A percentile compares a stretch with the other conserved stretches of the same genome.
phyloP scores from a whole-genome alignment of 345 rosid genomes.

The Citrus sinensis region DNA sequence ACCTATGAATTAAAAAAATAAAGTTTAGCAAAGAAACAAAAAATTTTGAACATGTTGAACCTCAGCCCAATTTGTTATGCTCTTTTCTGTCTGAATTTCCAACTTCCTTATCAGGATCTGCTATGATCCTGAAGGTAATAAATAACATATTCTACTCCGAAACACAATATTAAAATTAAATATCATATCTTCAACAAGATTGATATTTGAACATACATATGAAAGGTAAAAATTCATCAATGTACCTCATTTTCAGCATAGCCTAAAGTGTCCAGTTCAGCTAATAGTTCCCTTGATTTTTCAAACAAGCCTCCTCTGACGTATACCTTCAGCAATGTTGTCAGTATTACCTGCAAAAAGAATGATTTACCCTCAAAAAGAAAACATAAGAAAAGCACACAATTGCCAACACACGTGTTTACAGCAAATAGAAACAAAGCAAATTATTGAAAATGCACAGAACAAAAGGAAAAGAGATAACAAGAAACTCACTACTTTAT shows the following conservation, averaged over 20 bases:
- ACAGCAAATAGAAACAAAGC: neutral
- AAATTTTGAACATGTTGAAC: neutral
- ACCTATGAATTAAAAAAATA: neutral
- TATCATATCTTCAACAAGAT: neutral
- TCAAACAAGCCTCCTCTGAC: slow-evolving; percentile 88
- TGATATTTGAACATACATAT: slow-evolving; percentile 4
- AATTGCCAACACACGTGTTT: neutral
- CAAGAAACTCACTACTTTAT: neutral
- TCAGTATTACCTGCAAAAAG: slow-evolving; percentile 64
- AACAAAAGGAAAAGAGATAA: neutral
- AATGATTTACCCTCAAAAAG: neutral
- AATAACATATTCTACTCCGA: neutral
- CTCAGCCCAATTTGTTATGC: neutral
- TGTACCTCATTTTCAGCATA: slow-evolving; percentile 79
- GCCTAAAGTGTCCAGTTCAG: slow-evolving; percentile 65
- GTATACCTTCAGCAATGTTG: slow-evolving; percentile 84
- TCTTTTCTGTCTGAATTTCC: neutral
- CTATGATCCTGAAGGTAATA: neutral
- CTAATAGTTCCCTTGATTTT: slow-evolving; percentile 61
- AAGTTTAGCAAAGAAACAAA: neutral
- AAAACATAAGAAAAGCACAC: neutral
- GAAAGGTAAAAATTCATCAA: neutral
- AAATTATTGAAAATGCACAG: neutral
- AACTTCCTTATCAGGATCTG: neutral
- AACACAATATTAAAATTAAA: neutral